A percentile compares a stretch with the other conserved stretches of the same genome.
Evolutionary conservation across 2,329 filamentous ascomycete genomes (phyloP).

Genomic region (Cladophialophora immunda): DNA sequence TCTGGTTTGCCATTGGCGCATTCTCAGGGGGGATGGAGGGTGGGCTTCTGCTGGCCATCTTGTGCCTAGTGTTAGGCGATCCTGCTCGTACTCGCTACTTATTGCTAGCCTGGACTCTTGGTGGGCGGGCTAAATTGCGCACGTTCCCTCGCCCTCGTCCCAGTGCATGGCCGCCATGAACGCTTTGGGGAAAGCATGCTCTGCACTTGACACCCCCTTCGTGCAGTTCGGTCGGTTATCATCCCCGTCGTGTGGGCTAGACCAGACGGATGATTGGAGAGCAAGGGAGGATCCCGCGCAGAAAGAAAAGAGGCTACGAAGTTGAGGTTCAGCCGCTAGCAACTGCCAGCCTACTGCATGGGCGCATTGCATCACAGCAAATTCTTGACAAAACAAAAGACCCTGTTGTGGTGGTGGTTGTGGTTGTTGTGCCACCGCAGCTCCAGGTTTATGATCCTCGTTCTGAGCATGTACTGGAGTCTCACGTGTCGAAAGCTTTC

Average conservation of each 20-base stretch:
- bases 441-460: background rate
- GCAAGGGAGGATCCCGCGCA: background rate
- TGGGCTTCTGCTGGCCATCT: constrained; percentile 11
- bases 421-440: background rate
- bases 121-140: constrained; percentile 22
- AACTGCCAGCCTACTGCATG: constrained; percentile 19
- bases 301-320: background rate
- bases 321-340: constrained; percentile 19
- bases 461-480: no score
- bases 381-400: constrained; percentile 17
- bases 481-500: no score
- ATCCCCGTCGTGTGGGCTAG: constrained; percentile 22
- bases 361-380: constrained; percentile 11
- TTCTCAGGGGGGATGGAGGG: constrained; percentile 17
- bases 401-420: constrained; percentile 6
- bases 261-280: constrained; percentile 6
- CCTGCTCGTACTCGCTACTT: constrained; percentile 22
- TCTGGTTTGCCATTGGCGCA: background rate
- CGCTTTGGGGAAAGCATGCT: constrained; percentile 17
- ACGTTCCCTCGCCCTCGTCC: constrained; percentile 22
- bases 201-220: constrained; percentile 4
- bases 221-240: constrained; percentile 20
- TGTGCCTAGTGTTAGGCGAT: constrained; percentile 18
- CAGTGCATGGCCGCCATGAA: constrained; percentile 29
- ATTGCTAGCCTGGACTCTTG: constrained; percentile 14